These are phyloP conservation scores for Recurvomyces mirabilis DNA, from an alignment of 495 filamentous ascomycete genomes.

Conservation along the genomic window DNA sequence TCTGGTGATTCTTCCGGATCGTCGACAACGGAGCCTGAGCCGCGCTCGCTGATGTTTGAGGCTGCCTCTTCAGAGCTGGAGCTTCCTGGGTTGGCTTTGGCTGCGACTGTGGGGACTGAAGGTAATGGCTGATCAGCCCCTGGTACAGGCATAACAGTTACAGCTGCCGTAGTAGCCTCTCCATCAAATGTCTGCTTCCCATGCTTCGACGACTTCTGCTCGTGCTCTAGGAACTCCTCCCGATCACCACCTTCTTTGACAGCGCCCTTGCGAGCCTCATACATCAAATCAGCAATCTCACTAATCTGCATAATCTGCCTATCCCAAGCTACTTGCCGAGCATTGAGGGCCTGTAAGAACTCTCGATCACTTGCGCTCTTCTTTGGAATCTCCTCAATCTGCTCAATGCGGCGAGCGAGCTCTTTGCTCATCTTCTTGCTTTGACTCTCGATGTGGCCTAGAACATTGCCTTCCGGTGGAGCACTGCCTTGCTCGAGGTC, in stretches of 20 bases:
- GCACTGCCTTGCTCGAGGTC: not conserved
- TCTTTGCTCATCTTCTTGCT: conserved; percentile 5
- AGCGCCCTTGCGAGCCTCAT: not conserved
- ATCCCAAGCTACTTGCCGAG: conserved; percentile 3
- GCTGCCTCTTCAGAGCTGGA: too few species aligned
- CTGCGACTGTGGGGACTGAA: too few species aligned
- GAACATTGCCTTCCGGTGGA: not conserved
- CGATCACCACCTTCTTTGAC: not conserved
- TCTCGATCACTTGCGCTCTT: not conserved
- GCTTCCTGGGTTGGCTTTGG: too few species aligned
- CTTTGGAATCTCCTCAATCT: conserved; percentile 1
- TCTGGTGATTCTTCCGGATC: too few species aligned
- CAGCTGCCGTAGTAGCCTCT: too few species aligned
- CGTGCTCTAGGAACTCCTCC: not conserved
- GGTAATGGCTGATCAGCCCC: too few species aligned
- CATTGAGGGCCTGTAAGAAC: conserved; percentile 1
- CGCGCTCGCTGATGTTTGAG: too few species aligned
- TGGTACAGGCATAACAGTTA: too few species aligned
- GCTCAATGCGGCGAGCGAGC: conserved; percentile 11
- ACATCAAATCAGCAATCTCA: conserved; percentile 6
- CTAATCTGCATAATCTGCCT: conserved; percentile 5
- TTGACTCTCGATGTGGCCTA: not conserved
- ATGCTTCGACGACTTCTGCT: not conserved
- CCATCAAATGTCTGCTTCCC: not conserved
- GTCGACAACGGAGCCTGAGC: not conserved